Base-by-base conservation (phyloP, 1,284 basidiomycete species). In the Cutaneotrichosporon arboriforme region DNA sequence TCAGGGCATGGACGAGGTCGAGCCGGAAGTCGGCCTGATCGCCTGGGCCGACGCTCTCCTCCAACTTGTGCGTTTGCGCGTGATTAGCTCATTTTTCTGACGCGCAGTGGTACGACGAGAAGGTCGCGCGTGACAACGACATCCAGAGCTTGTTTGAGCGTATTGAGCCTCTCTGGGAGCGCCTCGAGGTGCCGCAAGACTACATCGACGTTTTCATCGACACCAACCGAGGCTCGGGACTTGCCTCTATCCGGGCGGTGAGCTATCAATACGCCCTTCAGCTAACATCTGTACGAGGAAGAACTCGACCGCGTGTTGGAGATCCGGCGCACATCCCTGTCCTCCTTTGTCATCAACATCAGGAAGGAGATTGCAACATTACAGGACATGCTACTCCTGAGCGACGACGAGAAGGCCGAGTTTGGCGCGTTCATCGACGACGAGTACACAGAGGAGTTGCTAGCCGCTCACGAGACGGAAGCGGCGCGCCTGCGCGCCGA, bases 251-350 rank as follows among this genome's bases (percentile, higher is more conserved):
- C 35, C 51, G 49, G 46, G 73, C 72, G 3, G 73, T 74, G 47
- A 65, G 70, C 62, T 31, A n/a, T n/a, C 8, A 20, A 22, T 17
- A 13, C 23, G 13, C 13, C 17, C n/a, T 10, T 9, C 15, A 17
- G 15, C 47, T 57, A 18, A 57, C 50, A 4, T 2, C 57, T 80
- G 68, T 99, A 99, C 67, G 87, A 93, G 63, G 81, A 83, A 46
- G 96, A 99, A 73, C 77, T 97, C 35, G 87, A 88, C 54, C 81
- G 93, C 52, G 93, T 97, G 85, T 77, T 90, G 20, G 85, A 88
- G 65, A 76, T 97, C 49, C 93, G 93, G 76, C 79, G 87, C 48
- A 86, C 92, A 62, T 83, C 87, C 52, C 88, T 98, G 84, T 83
- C 84, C 43, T 80, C 83, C 13, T 97, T 97, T 72, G 83, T 99